Base-by-base conservation (phyloP, 1,284 basidiomycete genomes). In the Heliocybe sulcata region DNA sequence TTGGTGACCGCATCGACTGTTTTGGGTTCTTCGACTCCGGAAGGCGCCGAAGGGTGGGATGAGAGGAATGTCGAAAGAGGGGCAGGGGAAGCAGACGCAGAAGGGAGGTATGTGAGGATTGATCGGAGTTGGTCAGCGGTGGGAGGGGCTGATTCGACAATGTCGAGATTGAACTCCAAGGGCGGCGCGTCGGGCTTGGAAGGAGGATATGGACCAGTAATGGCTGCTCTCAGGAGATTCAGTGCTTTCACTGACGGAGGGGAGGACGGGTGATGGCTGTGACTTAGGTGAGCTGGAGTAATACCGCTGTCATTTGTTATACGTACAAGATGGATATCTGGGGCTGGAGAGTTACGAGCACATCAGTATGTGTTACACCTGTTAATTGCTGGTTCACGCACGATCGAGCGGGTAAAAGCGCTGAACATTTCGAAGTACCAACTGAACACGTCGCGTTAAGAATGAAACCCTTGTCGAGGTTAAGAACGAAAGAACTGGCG, bases 311-410 rank as follows among this genome's bases (percentile, higher is more conserved):
- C 6, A 4, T 25, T 9, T 19, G 23, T 53, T 4, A 42, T 42
- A 66, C 82, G 60, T 61, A 85, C 82, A 85, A 85, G n/a, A 85
- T 83, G 1, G 83, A 83, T 20, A 85, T 72, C 62, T 85, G 76
- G 6, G 81, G 81, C 83, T 84, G 47, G 20, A 8, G n/a, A 8
- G 23, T 6, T 25, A 20, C 12, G 47, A 4, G 20, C 12, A 25
- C 6, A 16, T 49, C 23, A 49, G 22, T 49, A 23, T 9, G 8
- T 14, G n/a, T 26, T 12, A 6, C 6, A 29, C 47, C 6, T 42
- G 38, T 3, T n/a, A 42, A n/a, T n/a, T 14, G 8, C 22, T n/a
- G 47, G 6, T 20, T 45, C 19, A 49, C 47, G 3, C n/a, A 49
- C 47, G 14, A 49, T 14, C 6, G 23, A 9, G 8, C 47, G 47